Conservation (phyloP, 192 early-diverging fungal species). For the Chytriomyces sp. region DNA sequence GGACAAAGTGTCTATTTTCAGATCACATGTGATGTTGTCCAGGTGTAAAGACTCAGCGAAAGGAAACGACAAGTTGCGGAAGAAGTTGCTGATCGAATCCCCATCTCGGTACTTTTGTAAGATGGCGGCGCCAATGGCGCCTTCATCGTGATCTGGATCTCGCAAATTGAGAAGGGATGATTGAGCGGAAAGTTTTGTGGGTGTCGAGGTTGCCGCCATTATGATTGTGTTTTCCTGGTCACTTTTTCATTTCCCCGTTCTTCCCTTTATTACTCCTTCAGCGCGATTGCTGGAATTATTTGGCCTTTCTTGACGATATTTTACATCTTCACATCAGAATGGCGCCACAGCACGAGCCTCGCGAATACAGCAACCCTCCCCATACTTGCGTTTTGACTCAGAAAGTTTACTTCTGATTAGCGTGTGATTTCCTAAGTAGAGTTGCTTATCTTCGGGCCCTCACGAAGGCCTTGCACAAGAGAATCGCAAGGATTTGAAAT, state of each 20-base stretch:
- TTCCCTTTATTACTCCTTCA: neutral
- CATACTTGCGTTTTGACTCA: conserved; percentile 6
- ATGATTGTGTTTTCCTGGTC: no score
- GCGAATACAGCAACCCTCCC: conserved; percentile 1
- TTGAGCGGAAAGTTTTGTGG: no score
- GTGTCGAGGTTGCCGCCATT: no score
- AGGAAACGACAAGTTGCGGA: neutral
- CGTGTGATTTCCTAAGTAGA: neutral
- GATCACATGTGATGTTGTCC: neutral
- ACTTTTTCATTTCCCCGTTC: no score
- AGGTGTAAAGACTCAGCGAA: neutral
- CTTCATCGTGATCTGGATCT: neutral
- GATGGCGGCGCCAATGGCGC: neutral
- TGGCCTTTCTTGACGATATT: no score
- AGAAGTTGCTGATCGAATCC: conserved; percentile 26
- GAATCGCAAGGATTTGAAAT: neutral
- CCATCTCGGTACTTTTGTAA: conserved; percentile 27
- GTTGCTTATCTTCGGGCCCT: neutral
- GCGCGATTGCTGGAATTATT: no score
- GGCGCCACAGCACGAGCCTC: neutral
- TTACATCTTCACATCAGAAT: no score
- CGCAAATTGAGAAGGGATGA: neutral
- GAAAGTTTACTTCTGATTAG: neutral
- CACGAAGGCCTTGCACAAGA: neutral
- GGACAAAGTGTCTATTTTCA: neutral